phyloP scores from a whole-genome alignment of 2,329 filamentous ascomycete genomes.

The Colletotrichum sp. region DNA sequence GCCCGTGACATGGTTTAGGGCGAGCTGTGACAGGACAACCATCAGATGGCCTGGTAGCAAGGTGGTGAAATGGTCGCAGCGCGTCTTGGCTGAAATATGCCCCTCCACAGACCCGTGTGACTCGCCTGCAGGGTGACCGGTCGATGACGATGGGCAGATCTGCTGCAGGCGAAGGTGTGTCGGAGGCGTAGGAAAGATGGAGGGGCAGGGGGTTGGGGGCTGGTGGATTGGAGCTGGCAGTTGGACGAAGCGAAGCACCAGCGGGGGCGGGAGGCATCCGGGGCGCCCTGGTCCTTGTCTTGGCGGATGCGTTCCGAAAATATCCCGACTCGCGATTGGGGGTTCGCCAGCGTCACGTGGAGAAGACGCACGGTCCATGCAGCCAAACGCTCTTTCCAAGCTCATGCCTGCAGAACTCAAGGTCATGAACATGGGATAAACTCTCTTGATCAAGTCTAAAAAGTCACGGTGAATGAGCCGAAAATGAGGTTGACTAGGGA shows the following conservation, averaged over 20 bases:
- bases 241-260: background rate
- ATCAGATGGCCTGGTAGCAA: background rate
- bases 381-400: background rate
- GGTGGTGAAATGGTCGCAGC: background rate
- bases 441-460: background rate
- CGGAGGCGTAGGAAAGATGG: conserved; percentile 1
- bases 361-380: background rate
- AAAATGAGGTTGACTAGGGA: rapidly evolving
- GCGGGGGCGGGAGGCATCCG: conserved; percentile 8
- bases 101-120: background rate
- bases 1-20: conserved; percentile 19
- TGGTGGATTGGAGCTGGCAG: background rate
- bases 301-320: background rate
- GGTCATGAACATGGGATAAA: background rate
- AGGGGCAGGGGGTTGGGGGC: background rate
- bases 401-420: rapidly evolving
- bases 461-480: background rate
- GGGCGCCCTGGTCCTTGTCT: background rate
- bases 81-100: conserved; percentile 3
- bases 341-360: background rate
- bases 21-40: conserved; percentile 7
- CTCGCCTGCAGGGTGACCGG: background rate
- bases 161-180: conserved; percentile 17
- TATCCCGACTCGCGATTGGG: background rate
- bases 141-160: conserved; percentile 11